phyloP scores from a whole-genome alignment of 805 yeast genomes.

The Alloascoidea hylecoeti region DNA sequence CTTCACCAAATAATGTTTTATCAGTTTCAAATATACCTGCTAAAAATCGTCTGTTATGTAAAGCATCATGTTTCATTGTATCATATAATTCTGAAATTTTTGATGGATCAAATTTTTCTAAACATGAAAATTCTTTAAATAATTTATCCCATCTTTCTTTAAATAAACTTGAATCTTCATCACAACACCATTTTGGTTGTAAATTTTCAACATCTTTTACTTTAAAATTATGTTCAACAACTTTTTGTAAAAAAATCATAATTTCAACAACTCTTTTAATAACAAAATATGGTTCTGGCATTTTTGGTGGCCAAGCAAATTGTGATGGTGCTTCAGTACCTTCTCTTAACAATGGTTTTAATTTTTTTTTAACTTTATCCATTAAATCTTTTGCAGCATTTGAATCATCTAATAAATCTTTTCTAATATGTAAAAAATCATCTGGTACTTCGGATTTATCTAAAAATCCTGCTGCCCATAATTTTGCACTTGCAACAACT shows the following conservation, averaged over 20 bases:
- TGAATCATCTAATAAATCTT: slow-evolving; percentile 87
- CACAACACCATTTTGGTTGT: slow-evolving; percentile 90
- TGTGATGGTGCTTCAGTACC: slow-evolving; percentile 97
- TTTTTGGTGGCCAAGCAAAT: slow-evolving; percentile 96
- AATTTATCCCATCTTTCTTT: slow-evolving; percentile 96
- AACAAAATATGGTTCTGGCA: slow-evolving; percentile 94
- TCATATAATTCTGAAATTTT: slow-evolving; percentile 94
- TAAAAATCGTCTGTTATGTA: slow-evolving; percentile 84
- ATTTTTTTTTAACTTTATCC: slow-evolving; percentile 95
- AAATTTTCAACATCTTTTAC: slow-evolving; percentile 49
- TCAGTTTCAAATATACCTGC: slow-evolving; percentile 65
- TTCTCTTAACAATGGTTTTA: slow-evolving; percentile 85
- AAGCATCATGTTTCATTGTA: slow-evolving; percentile 96
- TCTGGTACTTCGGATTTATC: slow-evolving; percentile 61
- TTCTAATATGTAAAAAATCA: slow-evolving; percentile 68
- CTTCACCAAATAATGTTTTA: slow-evolving; percentile 23
- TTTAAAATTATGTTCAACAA: slow-evolving; percentile 71
- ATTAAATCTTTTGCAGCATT: slow-evolving; percentile 96
- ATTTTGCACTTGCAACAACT: slow-evolving; percentile 83
- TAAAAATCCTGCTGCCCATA: slow-evolving; percentile 68
- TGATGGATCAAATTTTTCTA: slow-evolving; percentile 95
- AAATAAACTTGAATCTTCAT: slow-evolving; percentile 83
- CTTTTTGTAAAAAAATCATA: slow-evolving; percentile 79
- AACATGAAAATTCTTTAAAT: slow-evolving; percentile 80
- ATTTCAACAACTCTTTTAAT: slow-evolving; percentile 88